These are phyloP conservation scores for Colletotrichum orbiculare DNA, from an alignment of 2,329 filamentous ascomycete species.

Conservation along the genomic window DNA sequence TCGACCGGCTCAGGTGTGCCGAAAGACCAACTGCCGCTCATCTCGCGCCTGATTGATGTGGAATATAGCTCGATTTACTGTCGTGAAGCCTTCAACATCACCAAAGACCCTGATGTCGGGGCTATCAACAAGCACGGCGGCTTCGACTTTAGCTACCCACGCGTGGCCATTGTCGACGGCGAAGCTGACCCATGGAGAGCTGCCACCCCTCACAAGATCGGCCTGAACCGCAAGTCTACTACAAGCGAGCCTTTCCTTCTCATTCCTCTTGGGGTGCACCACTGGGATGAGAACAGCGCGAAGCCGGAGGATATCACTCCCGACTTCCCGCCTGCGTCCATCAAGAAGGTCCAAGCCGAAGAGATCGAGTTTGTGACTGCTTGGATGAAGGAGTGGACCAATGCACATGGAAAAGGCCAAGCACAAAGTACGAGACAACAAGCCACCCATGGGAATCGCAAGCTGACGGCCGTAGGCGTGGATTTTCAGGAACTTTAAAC, in stretches of 20 bases:
- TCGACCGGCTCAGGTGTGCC: constrained; percentile 79
- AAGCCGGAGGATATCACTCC: constrained; percentile 70
- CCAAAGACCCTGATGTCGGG: constrained; percentile 68
- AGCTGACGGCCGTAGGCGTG: constrained; percentile 1
- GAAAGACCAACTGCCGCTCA: constrained; percentile 69
- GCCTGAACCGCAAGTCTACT: constrained; percentile 68
- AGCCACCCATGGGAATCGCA: background rate
- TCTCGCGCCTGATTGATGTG: constrained; percentile 77
- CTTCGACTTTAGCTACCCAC: constrained; percentile 76
- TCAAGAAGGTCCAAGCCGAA: constrained; percentile 68
- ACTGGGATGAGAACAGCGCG: constrained; percentile 82
- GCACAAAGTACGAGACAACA: background rate
- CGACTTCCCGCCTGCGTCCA: constrained; percentile 66
- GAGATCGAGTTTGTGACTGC: constrained; percentile 71
- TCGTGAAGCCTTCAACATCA: constrained; percentile 76
- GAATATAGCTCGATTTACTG: constrained; percentile 73
- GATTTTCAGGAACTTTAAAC: too few species aligned
- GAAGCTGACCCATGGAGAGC: constrained; percentile 84
- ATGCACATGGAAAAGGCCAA: constrained; percentile 11
- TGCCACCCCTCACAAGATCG: constrained; percentile 77
- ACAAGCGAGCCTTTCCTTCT: constrained; percentile 76
- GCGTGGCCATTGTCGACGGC: constrained; percentile 82
- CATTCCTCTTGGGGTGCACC: constrained; percentile 80
- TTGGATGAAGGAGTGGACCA: constrained; percentile 73
- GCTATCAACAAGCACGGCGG: constrained; percentile 82